Percentiles rank a stretch among this genome's conserved stretches.
phyloP scores from a whole-genome alignment of 495 filamentous ascomycete species.

The Tuber brumale region DNA sequence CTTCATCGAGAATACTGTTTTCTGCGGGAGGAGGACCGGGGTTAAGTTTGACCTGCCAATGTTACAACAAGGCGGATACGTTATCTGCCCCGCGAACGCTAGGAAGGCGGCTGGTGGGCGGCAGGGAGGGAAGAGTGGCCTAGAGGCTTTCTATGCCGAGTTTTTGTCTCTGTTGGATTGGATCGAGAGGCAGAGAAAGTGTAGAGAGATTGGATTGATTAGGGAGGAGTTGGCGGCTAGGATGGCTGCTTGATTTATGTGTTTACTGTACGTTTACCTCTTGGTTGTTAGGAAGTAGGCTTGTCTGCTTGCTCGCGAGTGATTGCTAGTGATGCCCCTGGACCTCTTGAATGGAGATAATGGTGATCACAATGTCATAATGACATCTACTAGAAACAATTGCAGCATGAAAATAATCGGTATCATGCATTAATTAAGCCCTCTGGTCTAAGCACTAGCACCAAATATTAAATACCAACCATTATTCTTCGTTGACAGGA shows the following conservation, averaged over 20 bases:
- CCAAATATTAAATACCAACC: neutral
- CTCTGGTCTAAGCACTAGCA: neutral
- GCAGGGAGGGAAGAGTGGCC: neutral
- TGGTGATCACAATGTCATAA: neutral
- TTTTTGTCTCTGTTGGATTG: conserved; percentile 82
- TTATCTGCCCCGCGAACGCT: neutral
- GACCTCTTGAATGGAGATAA: neutral
- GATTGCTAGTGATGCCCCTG: neutral
- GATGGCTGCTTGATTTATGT: neutral
- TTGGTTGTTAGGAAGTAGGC: neutral
- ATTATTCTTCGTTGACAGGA: neutral
- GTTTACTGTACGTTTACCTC: neutral
- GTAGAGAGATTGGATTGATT: neutral
- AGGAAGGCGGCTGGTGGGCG: neutral
- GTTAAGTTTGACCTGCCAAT: neutral
- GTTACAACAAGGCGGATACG: neutral
- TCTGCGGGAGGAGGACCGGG: neutral
- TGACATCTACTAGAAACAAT: neutral
- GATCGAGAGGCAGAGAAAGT: conserved; percentile 65
- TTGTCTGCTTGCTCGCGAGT: neutral
- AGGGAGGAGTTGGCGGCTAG: conserved; percentile 7
- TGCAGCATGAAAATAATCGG: neutral
- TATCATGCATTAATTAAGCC: neutral
- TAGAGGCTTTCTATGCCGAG: conserved; percentile 47
- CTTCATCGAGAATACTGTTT: neutral